A percentile compares a stretch with the other conserved stretches of the same genome.
These are phyloP conservation scores for Paramecium tetraurelia DNA, from an alignment of 73 alveolate genomes.

Conservation along the genomic window DNA sequence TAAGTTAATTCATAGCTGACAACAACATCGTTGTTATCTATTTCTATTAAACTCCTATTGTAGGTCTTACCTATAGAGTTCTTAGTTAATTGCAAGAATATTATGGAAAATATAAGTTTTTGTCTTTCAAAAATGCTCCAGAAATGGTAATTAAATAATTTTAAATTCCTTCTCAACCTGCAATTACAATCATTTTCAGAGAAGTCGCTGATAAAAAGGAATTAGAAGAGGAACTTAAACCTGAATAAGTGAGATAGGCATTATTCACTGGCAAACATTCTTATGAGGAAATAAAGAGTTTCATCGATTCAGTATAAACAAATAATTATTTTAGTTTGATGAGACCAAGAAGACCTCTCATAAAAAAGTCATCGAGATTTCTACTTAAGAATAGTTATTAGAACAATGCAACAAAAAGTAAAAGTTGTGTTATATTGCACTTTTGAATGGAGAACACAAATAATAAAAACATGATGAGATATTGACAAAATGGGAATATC, in stretches of 20 bases:
- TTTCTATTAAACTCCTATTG: not conserved
- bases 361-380: not conserved
- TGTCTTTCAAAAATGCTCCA: constrained; percentile 30
- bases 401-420: not conserved
- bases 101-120: not conserved
- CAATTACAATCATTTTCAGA: not conserved
- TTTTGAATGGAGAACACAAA: constrained; percentile 44
- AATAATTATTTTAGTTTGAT: not conserved
- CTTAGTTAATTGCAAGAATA: not conserved
- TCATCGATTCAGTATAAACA: not conserved
- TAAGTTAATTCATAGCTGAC: not conserved
- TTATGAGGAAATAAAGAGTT: constrained; percentile 30
- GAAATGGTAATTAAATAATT: not conserved
- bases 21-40: not conserved
- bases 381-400: not conserved
- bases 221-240: constrained; percentile 23
- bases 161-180: not conserved
- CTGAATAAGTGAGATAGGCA: constrained; percentile 39
- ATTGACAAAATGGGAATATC: constrained; percentile 27
- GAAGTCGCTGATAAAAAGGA: not conserved
- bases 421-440: not conserved
- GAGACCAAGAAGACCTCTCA: not conserved
- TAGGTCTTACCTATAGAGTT: constrained; percentile 20
- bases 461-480: not conserved
- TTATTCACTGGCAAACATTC: not conserved